These are phyloP conservation scores for Tylopilus cervinicoccineus DNA, from an alignment of 768 basidiomycete genomes.

Conservation along the genomic window DNA sequence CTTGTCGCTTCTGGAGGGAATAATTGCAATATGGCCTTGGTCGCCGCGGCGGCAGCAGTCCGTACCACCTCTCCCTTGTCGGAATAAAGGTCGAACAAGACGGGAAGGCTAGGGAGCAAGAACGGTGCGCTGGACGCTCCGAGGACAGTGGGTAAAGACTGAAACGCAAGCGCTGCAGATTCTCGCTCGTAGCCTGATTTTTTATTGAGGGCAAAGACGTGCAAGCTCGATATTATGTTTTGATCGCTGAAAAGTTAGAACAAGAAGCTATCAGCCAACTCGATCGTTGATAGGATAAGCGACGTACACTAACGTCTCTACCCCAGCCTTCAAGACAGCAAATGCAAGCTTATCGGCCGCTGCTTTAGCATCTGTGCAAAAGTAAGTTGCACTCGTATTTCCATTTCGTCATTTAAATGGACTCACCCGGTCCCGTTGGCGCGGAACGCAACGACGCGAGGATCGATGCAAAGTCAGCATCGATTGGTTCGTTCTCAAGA, in stretches of 20 bases:
- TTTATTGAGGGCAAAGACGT: constrained; percentile 72
- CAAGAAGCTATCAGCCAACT: constrained; percentile 15
- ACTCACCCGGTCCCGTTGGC: constrained; percentile 58
- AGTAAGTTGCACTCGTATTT: constrained; percentile 2
- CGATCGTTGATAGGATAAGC: constrained; percentile 1
- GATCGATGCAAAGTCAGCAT: constrained; percentile 40
- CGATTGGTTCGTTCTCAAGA: constrained; percentile 41
- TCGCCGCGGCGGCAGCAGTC: constrained; percentile 69
- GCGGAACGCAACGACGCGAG: constrained; percentile 49
- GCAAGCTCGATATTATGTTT: constrained; percentile 59
- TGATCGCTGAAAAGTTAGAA: constrained; percentile 43
- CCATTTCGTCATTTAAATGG: background rate
- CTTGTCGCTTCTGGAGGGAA: constrained; percentile 80
- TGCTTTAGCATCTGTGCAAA: constrained; percentile 71
- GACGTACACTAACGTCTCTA: constrained; percentile 57
- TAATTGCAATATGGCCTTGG: constrained; percentile 80
- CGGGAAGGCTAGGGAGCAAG: constrained; percentile 70
- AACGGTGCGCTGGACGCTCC: constrained; percentile 71
- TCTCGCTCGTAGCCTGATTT: constrained; percentile 89
- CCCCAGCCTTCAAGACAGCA: constrained; percentile 59
- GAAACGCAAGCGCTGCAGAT: constrained; percentile 77
- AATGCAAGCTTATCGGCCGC: constrained; percentile 79
- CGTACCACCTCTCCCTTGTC: constrained; percentile 95
- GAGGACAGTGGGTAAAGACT: constrained; percentile 65
- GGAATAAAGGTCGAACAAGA: constrained; percentile 80